phyloP scores from a whole-genome alignment of 2,329 filamentous ascomycete species.

The Trichoderma aggressivum region DNA sequence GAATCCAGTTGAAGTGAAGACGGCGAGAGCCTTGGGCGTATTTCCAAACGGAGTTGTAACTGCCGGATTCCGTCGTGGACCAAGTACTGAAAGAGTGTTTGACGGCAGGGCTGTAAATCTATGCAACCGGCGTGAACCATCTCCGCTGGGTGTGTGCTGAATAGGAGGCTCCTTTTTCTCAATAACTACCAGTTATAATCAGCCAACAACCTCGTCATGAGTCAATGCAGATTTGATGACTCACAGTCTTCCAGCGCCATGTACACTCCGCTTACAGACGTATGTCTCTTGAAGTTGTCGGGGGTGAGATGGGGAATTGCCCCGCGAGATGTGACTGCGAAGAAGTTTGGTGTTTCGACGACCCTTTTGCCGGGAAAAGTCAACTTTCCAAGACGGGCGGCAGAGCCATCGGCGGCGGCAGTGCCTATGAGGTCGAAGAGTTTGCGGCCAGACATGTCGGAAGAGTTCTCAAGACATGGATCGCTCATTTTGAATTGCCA shows the following conservation, averaged over 20 bases:
- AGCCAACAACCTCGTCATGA: background rate
- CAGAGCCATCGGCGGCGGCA: conserved; percentile 37
- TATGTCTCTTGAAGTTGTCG: conserved; percentile 69
- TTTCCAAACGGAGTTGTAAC: conserved; percentile 70
- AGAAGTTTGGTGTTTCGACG: conserved; percentile 80
- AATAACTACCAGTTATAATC: conserved; percentile 43
- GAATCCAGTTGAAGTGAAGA: conserved; percentile 87
- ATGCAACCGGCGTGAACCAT: conserved; percentile 59
- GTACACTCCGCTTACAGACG: conserved; percentile 67
- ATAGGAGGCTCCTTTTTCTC: conserved; percentile 53
- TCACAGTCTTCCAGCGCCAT: conserved; percentile 90
- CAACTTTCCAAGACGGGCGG: conserved; percentile 66
- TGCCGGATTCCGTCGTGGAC: conserved; percentile 72
- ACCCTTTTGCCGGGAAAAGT: conserved; percentile 57
- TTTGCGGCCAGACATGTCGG: conserved; percentile 26
- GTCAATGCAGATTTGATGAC: conserved; percentile 31
- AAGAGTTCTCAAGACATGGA: conserved; percentile 21
- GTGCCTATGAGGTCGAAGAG: conserved; percentile 48
- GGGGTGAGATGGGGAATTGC: conserved; percentile 84
- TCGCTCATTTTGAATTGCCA: conserved; percentile 31
- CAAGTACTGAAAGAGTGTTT: conserved; percentile 66
- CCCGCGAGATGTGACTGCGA: conserved; percentile 78
- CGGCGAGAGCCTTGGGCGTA: conserved; percentile 65
- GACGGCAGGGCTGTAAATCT: conserved; percentile 71
- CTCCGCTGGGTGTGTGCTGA: conserved; percentile 37